phyloP scores from a whole-genome alignment of 164 flowering plant species.

The Annona squamosa region DNA sequence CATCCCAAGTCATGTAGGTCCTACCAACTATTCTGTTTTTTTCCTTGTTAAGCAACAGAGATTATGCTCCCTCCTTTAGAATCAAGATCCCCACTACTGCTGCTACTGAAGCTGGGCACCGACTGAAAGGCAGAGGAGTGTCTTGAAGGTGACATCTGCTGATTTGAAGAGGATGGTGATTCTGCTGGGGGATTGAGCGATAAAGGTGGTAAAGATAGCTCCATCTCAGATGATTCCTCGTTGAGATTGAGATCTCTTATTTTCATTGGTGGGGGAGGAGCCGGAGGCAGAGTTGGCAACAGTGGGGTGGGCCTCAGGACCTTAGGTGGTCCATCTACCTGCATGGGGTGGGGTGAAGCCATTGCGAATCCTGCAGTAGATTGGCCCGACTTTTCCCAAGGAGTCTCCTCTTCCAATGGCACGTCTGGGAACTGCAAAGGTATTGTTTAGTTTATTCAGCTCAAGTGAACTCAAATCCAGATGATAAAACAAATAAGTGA shows the following conservation, averaged over 20 bases:
- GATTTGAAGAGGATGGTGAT: constrained; percentile 5
- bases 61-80: constrained; percentile 23
- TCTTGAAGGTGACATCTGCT: constrained; percentile 10
- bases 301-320: constrained; percentile 21
- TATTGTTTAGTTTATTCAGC: too few species aligned
- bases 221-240: constrained; percentile 7
- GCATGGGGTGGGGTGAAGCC: constrained; percentile 5
- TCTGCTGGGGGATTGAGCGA: constrained; percentile 9
- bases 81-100: constrained; percentile 17
- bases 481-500: background rate
- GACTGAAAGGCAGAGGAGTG: constrained; percentile 27
- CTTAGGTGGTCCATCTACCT: background rate
- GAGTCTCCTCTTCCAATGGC: constrained; percentile 17
- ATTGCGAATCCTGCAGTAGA: background rate
- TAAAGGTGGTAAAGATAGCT: constrained; percentile 10
- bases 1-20: background rate
- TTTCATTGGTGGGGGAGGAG: constrained; percentile 1
- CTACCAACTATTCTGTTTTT: background rate
- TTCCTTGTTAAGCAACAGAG: constrained; percentile 20
- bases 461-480: background rate
- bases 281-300: constrained; percentile 17
- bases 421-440: constrained; percentile 10
- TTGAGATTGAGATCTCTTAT: constrained; percentile 22
- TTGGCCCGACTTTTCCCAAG: background rate
- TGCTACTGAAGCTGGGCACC: constrained; percentile 12